A percentile compares a stretch with the other conserved stretches of the same genome.
phyloP scores from a whole-genome alignment of 179 eudicot species.

The Actinidia polygama region DNA sequence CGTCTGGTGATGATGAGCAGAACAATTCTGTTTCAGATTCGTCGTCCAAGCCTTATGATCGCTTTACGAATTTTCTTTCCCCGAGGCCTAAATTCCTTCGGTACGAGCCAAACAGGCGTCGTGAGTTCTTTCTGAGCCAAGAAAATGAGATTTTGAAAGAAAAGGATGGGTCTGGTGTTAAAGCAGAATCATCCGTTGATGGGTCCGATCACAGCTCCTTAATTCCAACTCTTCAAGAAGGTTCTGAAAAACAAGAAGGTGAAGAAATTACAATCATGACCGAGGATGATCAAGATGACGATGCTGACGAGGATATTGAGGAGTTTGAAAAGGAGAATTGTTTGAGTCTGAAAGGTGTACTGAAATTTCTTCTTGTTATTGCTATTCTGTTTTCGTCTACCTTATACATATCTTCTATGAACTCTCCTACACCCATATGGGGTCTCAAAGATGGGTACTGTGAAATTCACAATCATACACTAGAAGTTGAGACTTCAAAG shows the following conservation, averaged over 20 bases:
- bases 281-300: slow-evolving; percentile 15
- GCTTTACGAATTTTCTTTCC: slow-evolving; percentile 45
- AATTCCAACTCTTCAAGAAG: slow-evolving; percentile 16
- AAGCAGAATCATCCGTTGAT: slow-evolving; percentile 25
- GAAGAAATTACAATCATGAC: background rate
- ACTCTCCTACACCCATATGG: slow-evolving; percentile 32
- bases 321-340: slow-evolving; percentile 25
- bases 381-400: slow-evolving; percentile 31
- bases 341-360: slow-evolving; percentile 26
- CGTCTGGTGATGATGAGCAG: slow-evolving; percentile 22
- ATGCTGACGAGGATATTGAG: slow-evolving; percentile 30
- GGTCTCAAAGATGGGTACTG: slow-evolving; percentile 8
- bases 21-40: slow-evolving; percentile 23
- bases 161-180: slow-evolving; percentile 30
- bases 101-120: slow-evolving; percentile 43
- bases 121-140: slow-evolving; percentile 16
- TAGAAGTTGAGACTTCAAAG: slow-evolving; percentile 4
- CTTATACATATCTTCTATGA: slow-evolving; percentile 39
- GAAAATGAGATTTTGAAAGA: slow-evolving; percentile 31
- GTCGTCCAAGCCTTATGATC: slow-evolving; percentile 43
- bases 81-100: slow-evolving; percentile 61
- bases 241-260: slow-evolving; percentile 10
- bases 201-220: background rate
- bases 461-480: slow-evolving; percentile 13
- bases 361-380: slow-evolving; percentile 37